Evolutionary conservation across 139 green algal genomes (phyloP), one percentile per base, ranked within the genome.

Genomic region (Chlorella sp.): DNA sequence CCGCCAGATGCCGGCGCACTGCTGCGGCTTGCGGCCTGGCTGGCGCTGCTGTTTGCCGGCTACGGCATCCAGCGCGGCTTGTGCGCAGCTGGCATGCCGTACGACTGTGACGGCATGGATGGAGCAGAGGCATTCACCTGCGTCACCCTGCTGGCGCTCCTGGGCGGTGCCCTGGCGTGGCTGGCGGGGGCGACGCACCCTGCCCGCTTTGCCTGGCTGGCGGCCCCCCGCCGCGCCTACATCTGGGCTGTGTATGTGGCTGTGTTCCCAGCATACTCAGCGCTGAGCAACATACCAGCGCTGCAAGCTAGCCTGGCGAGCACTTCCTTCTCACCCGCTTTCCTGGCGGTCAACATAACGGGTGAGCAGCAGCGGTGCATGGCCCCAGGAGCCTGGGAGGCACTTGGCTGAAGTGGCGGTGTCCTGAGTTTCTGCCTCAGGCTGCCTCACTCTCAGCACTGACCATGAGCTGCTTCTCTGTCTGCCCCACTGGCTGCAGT

Each of bases 61-160:
- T 80, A 67, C 30, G 73, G 47, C 73, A n/a, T 80, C 26, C 73
- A 80, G 73, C 73, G 73, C 44, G 30, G 73, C 12, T 47, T 80
- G 26, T 80, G 73, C 44, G 30, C 47, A 7, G n/a, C n/a, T 3
- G 73, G 73, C 73, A 47, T 80, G 47, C 73, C 73, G 5, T 80
- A 80, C 47, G 73, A 80, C n/a, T 80, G 73, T n/a, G 73, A 80
- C 13, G 28, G 44, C 15, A 18, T 64, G 7, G n/a, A 63, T 32
- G 73, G 38, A n/a, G 44, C 47, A 15, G n/a, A 32, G 1, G 73
- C 41, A n/a, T 80, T 63, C 73, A 32, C 44, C 12, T 41, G 38
- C 41, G 44, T 80, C 47, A 80, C 73, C 47, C 30, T 55, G 23
- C 44, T 80, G n/a, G 73, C 47, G 38, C 34, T 80, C 1, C 28